These are phyloP conservation scores for Lipomyces orientalis DNA, from an alignment of 805 yeast species.

Conservation along the genomic window DNA sequence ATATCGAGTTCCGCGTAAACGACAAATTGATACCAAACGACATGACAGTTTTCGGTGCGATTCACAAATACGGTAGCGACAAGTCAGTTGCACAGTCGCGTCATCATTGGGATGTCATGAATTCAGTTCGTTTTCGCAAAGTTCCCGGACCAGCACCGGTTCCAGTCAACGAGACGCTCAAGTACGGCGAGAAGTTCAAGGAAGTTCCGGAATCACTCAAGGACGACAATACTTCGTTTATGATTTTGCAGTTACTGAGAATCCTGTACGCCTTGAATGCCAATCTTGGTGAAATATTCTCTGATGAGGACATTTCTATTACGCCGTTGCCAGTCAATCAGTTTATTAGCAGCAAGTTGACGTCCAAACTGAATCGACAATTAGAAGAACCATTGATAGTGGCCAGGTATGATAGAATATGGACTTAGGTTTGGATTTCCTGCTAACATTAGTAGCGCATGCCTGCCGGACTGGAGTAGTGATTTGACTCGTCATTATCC, in stretches of 20 bases:
- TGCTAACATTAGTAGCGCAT: constrained; percentile 49
- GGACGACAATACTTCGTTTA: constrained; percentile 27
- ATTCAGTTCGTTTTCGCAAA: constrained; percentile 19
- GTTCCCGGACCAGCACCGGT: constrained; percentile 30
- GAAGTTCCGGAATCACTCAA: constrained; percentile 26
- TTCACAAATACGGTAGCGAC: constrained; percentile 53
- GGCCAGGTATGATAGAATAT: constrained; percentile 48
- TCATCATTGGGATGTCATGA: constrained; percentile 8
- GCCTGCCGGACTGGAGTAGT: constrained; percentile 84
- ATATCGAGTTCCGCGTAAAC: constrained; percentile 61
- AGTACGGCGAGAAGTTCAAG: constrained; percentile 20
- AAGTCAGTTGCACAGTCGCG: constrained; percentile 10
- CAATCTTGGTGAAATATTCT: constrained; percentile 34
- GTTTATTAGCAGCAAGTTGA: constrained; percentile 78
- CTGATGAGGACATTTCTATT: constrained; percentile 15
- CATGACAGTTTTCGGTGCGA: constrained; percentile 75
- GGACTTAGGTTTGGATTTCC: too few species aligned
- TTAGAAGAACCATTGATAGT: constrained; percentile 87
- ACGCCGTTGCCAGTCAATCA: constrained; percentile 35
- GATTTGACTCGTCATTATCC: constrained; percentile 75
- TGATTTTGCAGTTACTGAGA: constrained; percentile 40
- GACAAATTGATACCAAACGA: constrained; percentile 63
- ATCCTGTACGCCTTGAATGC: constrained; percentile 42
- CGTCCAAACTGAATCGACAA: constrained; percentile 85
- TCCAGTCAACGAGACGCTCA: constrained; percentile 1